These are phyloP conservation scores for Tetraselmis striata DNA, from an alignment of 139 green algal genomes.

Conservation along the genomic window DNA sequence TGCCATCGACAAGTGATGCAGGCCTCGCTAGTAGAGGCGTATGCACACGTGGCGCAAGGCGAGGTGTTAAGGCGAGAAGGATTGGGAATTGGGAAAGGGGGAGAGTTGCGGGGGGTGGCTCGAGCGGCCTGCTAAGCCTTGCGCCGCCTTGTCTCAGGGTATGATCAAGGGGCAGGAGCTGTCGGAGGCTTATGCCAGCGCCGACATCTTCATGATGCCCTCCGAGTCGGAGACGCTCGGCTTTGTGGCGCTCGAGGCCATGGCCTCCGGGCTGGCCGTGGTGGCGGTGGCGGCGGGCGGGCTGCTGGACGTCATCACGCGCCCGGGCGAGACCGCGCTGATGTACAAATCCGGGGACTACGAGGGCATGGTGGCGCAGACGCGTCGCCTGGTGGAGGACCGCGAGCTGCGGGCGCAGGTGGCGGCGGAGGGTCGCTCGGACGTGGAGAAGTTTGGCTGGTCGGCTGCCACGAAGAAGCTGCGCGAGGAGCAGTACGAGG, in stretches of 20 bases:
- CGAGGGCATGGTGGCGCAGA: conserved; percentile 21
- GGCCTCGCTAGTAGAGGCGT: too few relatives aligned
- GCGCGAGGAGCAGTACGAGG: conserved; percentile 53
- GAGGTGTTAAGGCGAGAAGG: too few relatives aligned
- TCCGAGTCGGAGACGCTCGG: conserved; percentile 88
- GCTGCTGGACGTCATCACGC: conserved; percentile 82
- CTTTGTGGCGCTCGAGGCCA: conserved; percentile 97
- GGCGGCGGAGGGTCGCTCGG: conserved; percentile 10
- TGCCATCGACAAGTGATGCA: too few relatives aligned
- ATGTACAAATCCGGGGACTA: conserved; percentile 57
- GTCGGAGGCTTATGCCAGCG: conserved; percentile 80
- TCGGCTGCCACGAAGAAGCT: conserved; percentile 42
- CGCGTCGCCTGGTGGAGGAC: conserved; percentile 23
- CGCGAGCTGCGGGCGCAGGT: conserved; percentile 18
- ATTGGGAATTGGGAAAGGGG: too few relatives aligned
- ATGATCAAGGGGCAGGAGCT: conserved; percentile 85
- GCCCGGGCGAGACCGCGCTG: conserved; percentile 46
- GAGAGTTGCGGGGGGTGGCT: too few relatives aligned
- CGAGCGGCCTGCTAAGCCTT: too few relatives aligned
- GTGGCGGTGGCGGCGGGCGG: conserved; percentile 86
- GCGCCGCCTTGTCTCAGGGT: too few relatives aligned
- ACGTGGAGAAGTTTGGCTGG: conserved; percentile 48
- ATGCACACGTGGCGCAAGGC: too few relatives aligned
- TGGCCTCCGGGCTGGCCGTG: conserved; percentile 83
- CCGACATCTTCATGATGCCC: conserved; percentile 96